Conservation (phyloP, 768 basidiomycete species). For the Amanita molliuscula region DNA sequence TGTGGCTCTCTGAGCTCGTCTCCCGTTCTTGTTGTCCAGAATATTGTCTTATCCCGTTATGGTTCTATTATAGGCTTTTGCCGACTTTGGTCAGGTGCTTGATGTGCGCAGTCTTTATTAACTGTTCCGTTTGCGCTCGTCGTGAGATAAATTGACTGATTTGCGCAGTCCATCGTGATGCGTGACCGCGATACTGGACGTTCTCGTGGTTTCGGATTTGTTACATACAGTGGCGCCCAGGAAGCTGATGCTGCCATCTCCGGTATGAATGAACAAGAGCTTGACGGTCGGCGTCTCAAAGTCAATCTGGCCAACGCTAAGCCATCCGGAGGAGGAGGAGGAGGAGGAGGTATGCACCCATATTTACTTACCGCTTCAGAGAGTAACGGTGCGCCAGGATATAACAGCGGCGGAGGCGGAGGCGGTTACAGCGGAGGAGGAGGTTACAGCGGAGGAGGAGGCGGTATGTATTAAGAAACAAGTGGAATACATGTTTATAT, state of each 20-base stretch:
- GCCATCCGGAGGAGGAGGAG: conserved; percentile 41
- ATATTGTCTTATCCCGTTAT: conserved; percentile 41
- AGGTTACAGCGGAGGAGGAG: conserved; percentile 14
- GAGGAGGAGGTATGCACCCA: conserved; percentile 22
- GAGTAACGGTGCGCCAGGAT: conserved; percentile 11
- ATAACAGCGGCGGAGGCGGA: conserved; percentile 10
- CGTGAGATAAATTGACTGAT: conserved; percentile 26
- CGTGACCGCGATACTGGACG: conserved; percentile 97
- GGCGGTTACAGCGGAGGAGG: conserved; percentile 18
- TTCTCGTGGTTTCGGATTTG: conserved; percentile 96
- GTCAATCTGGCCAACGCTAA: conserved; percentile 77
- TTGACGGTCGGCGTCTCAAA: conserved; percentile 89
- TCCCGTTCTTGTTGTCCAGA: conserved; percentile 19
- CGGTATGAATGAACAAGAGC: conserved; percentile 77
- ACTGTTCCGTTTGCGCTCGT: conserved; percentile 15
- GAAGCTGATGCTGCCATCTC: conserved; percentile 77
- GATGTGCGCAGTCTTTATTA: conserved; percentile 72
- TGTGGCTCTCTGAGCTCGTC: conserved; percentile 21
- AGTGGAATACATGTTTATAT: background rate
- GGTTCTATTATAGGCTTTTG: conserved; percentile 70
- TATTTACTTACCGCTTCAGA: conserved; percentile 1
- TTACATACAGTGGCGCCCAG: conserved; percentile 49
- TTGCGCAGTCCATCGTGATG: conserved; percentile 87
- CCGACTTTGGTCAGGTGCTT: conserved; percentile 66
- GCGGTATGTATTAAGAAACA: conserved; percentile 1